A percentile compares a stretch with the other conserved stretches of the same genome.
phyloP scores from a whole-genome alignment of 805 yeast genomes.

The Spathaspora hagerdaliae region DNA sequence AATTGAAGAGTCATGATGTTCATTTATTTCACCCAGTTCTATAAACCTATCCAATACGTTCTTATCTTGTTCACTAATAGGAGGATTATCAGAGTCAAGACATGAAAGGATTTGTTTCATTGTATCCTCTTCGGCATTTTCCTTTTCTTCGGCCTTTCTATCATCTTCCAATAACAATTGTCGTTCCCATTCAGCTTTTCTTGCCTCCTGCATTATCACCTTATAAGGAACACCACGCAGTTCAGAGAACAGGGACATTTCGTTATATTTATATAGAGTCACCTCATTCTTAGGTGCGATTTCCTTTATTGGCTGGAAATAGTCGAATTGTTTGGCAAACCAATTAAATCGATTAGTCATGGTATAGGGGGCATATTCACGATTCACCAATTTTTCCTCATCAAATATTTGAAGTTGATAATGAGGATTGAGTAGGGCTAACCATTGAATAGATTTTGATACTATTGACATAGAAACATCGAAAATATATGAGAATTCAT shows the following conservation, averaged over 20 bases:
- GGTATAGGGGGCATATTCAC: neutral
- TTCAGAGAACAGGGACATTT: too few species aligned
- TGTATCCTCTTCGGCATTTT: neutral
- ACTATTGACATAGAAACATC: neutral
- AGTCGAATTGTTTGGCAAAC: neutral
- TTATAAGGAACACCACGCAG: too few species aligned
- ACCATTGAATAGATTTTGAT: neutral
- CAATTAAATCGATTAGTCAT: neutral
- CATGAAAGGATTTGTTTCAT: too few species aligned
- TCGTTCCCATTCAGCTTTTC: neutral
- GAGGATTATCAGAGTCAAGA: too few species aligned
- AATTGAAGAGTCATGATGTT: too few species aligned
- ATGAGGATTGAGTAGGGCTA: neutral
- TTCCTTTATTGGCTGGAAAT: neutral
- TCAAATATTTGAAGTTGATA: too few species aligned
- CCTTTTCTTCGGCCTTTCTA: neutral
- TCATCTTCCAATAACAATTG: neutral
- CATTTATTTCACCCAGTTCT: too few species aligned
- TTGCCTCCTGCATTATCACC: neutral
- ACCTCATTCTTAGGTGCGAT: neutral
- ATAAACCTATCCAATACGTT: too few species aligned
- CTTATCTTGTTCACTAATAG: too few species aligned
- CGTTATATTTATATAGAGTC: neutral
- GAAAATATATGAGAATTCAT: neutral
- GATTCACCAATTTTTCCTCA: neutral